Conservation (phyloP, 176 grass and related monocot species). For the Oryza meridionalis region DNA sequence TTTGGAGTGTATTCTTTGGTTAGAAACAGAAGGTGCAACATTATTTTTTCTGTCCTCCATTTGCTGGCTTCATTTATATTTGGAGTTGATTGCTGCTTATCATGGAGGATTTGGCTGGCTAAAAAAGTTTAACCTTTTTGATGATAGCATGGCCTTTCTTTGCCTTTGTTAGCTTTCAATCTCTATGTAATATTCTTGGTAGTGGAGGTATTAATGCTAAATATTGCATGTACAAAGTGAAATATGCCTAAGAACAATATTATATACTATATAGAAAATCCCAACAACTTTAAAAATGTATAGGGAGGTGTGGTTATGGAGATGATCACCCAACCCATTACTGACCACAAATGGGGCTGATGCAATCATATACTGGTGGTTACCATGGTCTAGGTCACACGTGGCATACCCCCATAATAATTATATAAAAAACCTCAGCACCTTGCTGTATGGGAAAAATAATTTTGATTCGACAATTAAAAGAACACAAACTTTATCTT, state of each 20-base stretch:
- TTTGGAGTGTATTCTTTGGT: background rate
- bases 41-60: no score
- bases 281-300: background rate
- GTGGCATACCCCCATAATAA: background rate
- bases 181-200: background rate
- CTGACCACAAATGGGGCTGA: background rate
- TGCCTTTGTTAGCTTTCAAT: background rate
- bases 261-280: background rate
- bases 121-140: background rate
- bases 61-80: background rate
- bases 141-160: slow-evolving; percentile 1
- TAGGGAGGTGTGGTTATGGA: background rate
- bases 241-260: background rate
- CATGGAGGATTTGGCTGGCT: background rate
- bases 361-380: background rate
- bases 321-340: background rate
- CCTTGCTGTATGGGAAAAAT: background rate
- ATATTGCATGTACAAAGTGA: background rate
- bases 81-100: background rate
- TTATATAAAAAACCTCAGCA: background rate
- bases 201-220: background rate
- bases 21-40: background rate
- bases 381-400: background rate
- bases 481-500: background rate
- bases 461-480: background rate